Conservation (phyloP, 495 filamentous ascomycete species). For the Durotheca rogersii region DNA sequence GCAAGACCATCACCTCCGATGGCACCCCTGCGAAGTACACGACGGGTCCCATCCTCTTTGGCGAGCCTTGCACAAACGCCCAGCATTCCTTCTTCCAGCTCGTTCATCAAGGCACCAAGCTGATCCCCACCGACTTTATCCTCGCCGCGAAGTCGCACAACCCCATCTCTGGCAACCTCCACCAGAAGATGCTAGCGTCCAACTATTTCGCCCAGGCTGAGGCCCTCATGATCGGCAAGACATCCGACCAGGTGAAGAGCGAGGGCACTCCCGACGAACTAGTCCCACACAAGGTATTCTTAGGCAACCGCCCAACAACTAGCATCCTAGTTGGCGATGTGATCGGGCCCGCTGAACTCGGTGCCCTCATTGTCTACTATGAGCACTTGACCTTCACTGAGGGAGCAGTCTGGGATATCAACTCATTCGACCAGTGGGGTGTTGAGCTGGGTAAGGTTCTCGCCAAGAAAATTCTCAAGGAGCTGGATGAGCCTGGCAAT, state of each 20-base stretch:
- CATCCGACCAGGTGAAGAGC: conserved; percentile 80
- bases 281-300: conserved; percentile 97
- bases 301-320: conserved; percentile 95
- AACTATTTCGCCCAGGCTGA: conserved; percentile 99
- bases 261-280: conserved; percentile 84
- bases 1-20: conserved; percentile 91
- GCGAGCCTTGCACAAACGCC: conserved; percentile 97
- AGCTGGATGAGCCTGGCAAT: conserved; percentile 73
- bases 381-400: conserved; percentile 98
- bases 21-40: conserved; percentile 95
- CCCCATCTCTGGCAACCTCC: conserved; percentile 84
- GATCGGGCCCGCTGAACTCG: conserved; percentile 91
- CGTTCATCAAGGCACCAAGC: conserved; percentile 97
- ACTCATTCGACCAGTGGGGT: conserved; percentile 99
- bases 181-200: conserved; percentile 98
- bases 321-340: conserved; percentile 84
- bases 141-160: conserved; percentile 95
- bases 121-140: conserved; percentile 98
- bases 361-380: conserved; percentile 96
- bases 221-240: conserved; percentile 98
- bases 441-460: conserved; percentile 96
- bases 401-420: conserved; percentile 98
- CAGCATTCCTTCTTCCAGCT: conserved; percentile 99
- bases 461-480: conserved; percentile 83
- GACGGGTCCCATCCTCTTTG: conserved; percentile 89